Base-by-base conservation (phyloP, 2,329 filamentous ascomycete species). In the Ophiocordyceps polyrhachis-furcata region DNA sequence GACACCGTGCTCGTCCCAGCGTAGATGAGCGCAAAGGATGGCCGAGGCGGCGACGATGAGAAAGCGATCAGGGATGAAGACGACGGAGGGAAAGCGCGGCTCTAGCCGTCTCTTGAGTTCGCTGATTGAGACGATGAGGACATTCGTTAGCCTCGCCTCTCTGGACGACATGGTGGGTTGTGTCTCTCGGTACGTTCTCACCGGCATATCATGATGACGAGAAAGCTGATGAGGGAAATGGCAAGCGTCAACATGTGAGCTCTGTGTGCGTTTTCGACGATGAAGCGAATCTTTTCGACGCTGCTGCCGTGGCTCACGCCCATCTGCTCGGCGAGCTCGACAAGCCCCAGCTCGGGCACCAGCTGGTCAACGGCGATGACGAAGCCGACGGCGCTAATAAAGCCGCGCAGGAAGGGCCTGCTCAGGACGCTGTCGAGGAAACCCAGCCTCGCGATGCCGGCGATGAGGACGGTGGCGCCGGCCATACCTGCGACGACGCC, bases 351-450 rank as follows among this genome's bases (percentile, higher is more conserved):
- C 61, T 96, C 87, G 0, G 89, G 88, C 44, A 95, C 83, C 41
- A 94, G 67, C 62, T 98, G 91, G 59, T 96, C 91, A 32, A 96
- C 85, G 37, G 93, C 78, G 57, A 98, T 96, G 51, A 96, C 88
- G 46, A 95, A 84, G 43, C 91, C 91, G 58, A 98, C 93, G 43
- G 91, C 91, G 46, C 85, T 94, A 62, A 98, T 95, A 64, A 98
- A 98, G 1, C 91, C 91, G 48, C 91, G 73, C 46, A 96, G 64
- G 54, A 98, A 96, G 1, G 91, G 91, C 31, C 86, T 74, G 52
- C 88, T 95, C 32, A 98, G 71, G 12, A 98, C 88, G 55, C 86
- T 94, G 58, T 98, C 91, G 49, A 98, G 63, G 55, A 96, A 98
- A 0, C 91, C 91, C 4, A 98, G 67, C 14, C 91, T 74, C 21